Percentiles rank a stretch among this genome's conserved stretches.
These are phyloP conservation scores for Warburgia ugandensis DNA, from an alignment of 164 flowering plant genomes.

Conservation along the genomic window DNA sequence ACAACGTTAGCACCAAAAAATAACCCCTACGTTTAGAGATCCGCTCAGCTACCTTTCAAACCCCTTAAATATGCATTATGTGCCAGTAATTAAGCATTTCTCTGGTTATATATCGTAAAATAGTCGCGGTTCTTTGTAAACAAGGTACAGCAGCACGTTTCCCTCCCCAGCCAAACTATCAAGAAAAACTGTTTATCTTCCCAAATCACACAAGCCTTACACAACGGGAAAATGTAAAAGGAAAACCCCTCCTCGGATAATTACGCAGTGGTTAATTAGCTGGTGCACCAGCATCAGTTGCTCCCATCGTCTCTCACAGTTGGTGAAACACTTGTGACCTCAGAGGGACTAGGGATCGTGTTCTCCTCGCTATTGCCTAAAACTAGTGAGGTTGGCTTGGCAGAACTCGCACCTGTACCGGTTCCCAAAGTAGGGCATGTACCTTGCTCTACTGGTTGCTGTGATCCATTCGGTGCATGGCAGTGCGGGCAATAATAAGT, in stretches of 20 bases:
- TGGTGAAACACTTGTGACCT: not conserved
- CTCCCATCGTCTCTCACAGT: not conserved
- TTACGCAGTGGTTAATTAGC: not conserved
- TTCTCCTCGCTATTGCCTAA: not conserved
- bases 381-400: not conserved
- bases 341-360: not conserved
- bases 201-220: not conserved
- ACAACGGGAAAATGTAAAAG: not conserved
- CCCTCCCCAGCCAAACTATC: too few relatives aligned
- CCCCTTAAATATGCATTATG: too few relatives aligned
- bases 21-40: too few relatives aligned
- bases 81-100: too few relatives aligned
- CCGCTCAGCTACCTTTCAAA: too few relatives aligned
- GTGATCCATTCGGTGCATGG: slow-evolving; percentile 59
- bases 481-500: slow-evolving; percentile 91
- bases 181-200: too few relatives aligned
- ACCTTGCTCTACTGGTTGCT: slow-evolving; percentile 28
- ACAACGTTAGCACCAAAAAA: too few relatives aligned
- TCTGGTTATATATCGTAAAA: too few relatives aligned
- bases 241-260: not conserved
- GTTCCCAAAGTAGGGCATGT: too few relatives aligned
- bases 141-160: too few relatives aligned
- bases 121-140: too few relatives aligned
- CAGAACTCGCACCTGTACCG: too few relatives aligned
- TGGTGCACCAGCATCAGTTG: not conserved